Conservation (phyloP, 768 basidiomycete species). For the Suillus alpinus region DNA sequence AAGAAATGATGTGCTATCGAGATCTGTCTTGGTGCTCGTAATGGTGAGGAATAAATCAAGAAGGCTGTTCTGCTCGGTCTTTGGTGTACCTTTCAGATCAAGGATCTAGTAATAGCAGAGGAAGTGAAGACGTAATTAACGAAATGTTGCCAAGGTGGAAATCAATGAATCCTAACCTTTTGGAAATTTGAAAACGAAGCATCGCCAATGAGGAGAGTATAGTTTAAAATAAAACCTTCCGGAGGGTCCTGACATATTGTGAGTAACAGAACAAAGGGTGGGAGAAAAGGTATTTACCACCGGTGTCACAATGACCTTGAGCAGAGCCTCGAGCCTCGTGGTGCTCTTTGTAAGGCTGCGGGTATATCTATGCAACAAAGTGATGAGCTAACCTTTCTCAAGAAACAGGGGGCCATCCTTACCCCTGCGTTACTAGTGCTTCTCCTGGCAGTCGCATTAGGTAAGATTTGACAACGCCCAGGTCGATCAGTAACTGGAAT, state of each 20-base stretch:
- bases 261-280: neutral
- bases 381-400: slow-evolving; percentile 11
- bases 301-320: slow-evolving; percentile 95
- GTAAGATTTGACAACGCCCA: slow-evolving; percentile 82
- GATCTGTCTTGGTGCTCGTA: slow-evolving; percentile 88
- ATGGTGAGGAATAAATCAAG: slow-evolving; percentile 89
- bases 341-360: slow-evolving; percentile 80
- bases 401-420: slow-evolving; percentile 12
- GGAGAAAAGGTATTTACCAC: slow-evolving; percentile 50
- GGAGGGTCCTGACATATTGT: slow-evolving; percentile 67
- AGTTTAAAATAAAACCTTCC: slow-evolving; percentile 94
- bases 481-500: slow-evolving; percentile 78
- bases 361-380: slow-evolving; percentile 57
- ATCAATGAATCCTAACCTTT: slow-evolving; percentile 56
- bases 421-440: slow-evolving; percentile 53
- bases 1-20: slow-evolving; percentile 89
- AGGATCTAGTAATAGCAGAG: slow-evolving; percentile 60
- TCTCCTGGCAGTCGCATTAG: slow-evolving; percentile 84
- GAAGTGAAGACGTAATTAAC: neutral
- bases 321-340: slow-evolving; percentile 79
- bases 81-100: slow-evolving; percentile 91
- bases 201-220: slow-evolving; percentile 91
- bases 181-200: slow-evolving; percentile 97
- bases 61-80: slow-evolving; percentile 81
- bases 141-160: slow-evolving; percentile 14